A percentile compares a stretch with the other conserved stretches of the same genome.
These are phyloP conservation scores for Termitomyces sp. DNA, from an alignment of 1,284 basidiomycete genomes.

Conservation along the genomic window DNA sequence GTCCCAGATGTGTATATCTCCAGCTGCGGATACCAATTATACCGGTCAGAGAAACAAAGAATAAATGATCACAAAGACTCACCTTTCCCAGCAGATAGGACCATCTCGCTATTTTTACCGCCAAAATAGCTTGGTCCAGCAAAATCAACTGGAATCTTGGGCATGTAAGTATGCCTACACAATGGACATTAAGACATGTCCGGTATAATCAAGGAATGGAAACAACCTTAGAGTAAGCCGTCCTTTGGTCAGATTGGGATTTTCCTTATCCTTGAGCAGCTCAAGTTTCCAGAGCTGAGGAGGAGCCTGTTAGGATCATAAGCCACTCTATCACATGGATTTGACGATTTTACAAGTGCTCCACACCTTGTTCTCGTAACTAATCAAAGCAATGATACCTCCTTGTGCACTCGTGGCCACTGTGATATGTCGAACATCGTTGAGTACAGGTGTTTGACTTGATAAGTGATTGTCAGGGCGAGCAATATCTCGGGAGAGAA, in stretches of 20 bases:
- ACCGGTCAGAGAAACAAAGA: not conserved
- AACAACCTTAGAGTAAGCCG: constrained; percentile 44
- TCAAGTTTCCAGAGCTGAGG: constrained; percentile 78
- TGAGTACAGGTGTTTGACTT: constrained; percentile 74
- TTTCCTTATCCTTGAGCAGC: constrained; percentile 48
- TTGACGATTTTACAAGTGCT: not conserved
- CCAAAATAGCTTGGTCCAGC: constrained; percentile 78
- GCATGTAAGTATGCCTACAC: constrained; percentile 63
- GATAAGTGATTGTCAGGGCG: not conserved
- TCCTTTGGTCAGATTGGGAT: constrained; percentile 29
- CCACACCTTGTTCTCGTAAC: constrained; percentile 65
- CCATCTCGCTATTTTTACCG: constrained; percentile 69
- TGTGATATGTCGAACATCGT: constrained; percentile 72
- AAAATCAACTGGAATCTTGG: constrained; percentile 64
- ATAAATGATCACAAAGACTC: not conserved
- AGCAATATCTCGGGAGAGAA: too few relatives aligned
- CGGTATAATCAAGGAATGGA: not conserved
- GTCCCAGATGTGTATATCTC: constrained; percentile 83
- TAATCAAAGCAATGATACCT: constrained; percentile 62
- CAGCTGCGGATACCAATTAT: constrained; percentile 39
- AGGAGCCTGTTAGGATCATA: constrained; percentile 46
- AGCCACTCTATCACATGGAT: not conserved
- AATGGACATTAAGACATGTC: not conserved
- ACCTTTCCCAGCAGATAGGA: constrained; percentile 75
- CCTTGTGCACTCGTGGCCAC: constrained; percentile 45